Percentiles rank a stretch among this genome's conserved stretches.
Evolutionary conservation across 805 yeast genomes (phyloP).

Genomic region (Metschnikowia continentalis): DNA sequence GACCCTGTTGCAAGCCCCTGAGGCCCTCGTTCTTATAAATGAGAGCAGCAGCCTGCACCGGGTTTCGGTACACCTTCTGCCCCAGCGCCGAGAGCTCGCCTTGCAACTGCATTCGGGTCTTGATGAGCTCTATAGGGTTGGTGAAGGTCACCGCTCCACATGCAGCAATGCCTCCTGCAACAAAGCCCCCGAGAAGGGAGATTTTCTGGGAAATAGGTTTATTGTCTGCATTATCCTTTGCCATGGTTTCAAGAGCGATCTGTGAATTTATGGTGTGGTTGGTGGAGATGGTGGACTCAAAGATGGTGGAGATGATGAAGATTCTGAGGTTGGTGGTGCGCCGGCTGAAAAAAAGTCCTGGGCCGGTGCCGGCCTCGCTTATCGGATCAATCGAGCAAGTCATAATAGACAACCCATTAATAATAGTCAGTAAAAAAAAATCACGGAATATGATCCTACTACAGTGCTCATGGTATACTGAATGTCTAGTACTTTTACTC

Average conservation of each 20-base stretch:
- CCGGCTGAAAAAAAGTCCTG: not conserved
- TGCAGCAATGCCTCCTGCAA: conserved; percentile 87
- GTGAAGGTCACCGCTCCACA: conserved; percentile 97
- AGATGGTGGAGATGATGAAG: no score
- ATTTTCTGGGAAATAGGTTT: conserved; percentile 30
- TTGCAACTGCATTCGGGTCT: conserved; percentile 94
- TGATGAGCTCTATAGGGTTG: conserved; percentile 91
- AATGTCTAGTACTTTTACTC: no score
- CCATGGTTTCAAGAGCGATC: not conserved
- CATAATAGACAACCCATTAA: no score
- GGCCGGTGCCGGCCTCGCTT: no score
- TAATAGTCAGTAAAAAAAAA: no score
- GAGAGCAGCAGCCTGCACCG: conserved; percentile 73
- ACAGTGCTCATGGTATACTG: no score
- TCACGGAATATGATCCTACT: no score
- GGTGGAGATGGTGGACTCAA: no score
- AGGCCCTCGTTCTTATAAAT: conserved; percentile 81
- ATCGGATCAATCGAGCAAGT: no score
- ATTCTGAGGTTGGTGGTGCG: not conserved
- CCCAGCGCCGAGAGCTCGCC: conserved; percentile 72
- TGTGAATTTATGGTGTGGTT: no score
- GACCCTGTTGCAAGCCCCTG: conserved; percentile 84
- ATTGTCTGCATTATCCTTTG: not conserved
- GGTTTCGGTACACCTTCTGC: conserved; percentile 67
- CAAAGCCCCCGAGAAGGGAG: conserved; percentile 70